Conservation (phyloP, 1,139 yeast species). For the Barnettozyma hawaiiensis region DNA sequence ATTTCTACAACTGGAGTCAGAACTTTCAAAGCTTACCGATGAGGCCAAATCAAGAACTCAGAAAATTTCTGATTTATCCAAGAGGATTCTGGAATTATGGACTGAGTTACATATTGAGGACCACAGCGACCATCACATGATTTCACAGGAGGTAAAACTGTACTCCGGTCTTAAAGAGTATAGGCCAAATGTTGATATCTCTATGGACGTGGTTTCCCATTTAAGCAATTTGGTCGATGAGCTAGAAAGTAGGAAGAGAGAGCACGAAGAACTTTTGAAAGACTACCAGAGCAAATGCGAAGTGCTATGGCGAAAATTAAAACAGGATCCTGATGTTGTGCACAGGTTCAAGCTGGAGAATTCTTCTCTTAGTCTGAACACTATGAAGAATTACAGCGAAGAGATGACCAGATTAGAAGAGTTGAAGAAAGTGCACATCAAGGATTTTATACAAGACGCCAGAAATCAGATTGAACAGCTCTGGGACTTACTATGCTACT, state of each 20-base stretch:
- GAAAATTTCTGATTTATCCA: conserved; percentile 7
- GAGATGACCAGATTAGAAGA: conserved; percentile 55
- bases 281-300: conserved; percentile 33
- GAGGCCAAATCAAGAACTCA: conserved; percentile 10
- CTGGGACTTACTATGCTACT: conserved; percentile 61
- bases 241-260: conserved; percentile 9
- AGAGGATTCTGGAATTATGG: conserved; percentile 16
- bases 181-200: conserved; percentile 13
- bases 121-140: conserved; percentile 15
- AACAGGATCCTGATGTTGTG: conserved; percentile 35
- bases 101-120: conserved; percentile 18
- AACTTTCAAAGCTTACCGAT: conserved; percentile 14
- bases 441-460: conserved; percentile 59
- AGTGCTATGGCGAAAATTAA: conserved; percentile 46
- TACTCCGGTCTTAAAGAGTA: conserved; percentile 5
- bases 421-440: conserved; percentile 59
- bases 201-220: conserved; percentile 19
- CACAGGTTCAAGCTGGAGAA: conserved; percentile 36
- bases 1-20: conserved; percentile 14
- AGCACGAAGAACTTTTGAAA: conserved; percentile 10
- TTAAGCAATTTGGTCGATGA: conserved; percentile 23
- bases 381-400: conserved; percentile 31
- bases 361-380: conserved; percentile 25
- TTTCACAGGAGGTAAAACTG: conserved; percentile 15
- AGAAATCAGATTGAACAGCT: conserved; percentile 50